Evolutionary conservation across 1,139 yeast genomes (phyloP).

Genomic region (Geotrichum klebahnii): DNA sequence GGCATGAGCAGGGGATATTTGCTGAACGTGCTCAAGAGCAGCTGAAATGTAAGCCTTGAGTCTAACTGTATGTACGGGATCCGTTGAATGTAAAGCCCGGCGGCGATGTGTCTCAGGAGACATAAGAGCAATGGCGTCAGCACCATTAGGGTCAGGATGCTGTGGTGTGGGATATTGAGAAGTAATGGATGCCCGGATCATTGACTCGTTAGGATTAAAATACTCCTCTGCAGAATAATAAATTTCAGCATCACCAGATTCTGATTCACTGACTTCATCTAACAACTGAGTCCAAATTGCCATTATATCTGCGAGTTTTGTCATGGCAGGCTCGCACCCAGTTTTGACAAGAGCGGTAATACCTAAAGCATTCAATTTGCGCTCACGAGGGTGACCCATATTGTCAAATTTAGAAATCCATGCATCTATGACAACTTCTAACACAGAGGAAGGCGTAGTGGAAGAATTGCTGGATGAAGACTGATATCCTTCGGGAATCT

Average conservation of each 20-base stretch:
- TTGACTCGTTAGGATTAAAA: slow-evolving; percentile 29
- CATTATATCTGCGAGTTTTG: slow-evolving; percentile 43
- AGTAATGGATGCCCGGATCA: slow-evolving; percentile 21
- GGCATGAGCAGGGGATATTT: slow-evolving; percentile 15
- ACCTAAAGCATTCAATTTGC: slow-evolving; percentile 61
- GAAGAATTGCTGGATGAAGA: background rate
- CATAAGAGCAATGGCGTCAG: slow-evolving; percentile 7
- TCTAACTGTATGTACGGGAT: slow-evolving; percentile 30
- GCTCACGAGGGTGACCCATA: slow-evolving; percentile 64
- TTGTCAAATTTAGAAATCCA: slow-evolving; percentile 44
- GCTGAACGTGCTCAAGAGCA: slow-evolving; percentile 6
- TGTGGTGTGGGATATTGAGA: slow-evolving; percentile 10
- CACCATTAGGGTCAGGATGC: slow-evolving; percentile 10
- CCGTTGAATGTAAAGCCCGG: slow-evolving; percentile 23
- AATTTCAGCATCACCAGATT: slow-evolving; percentile 37
- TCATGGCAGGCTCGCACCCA: slow-evolving; percentile 35
- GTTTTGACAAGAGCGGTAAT: slow-evolving; percentile 46
- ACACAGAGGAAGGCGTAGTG: slow-evolving; percentile 11
- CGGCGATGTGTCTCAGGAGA: slow-evolving; percentile 27
- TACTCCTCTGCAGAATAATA: slow-evolving; percentile 33
- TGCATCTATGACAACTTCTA: slow-evolving; percentile 27
- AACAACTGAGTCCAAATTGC: slow-evolving; percentile 56
- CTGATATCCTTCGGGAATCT: background rate
- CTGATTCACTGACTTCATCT: slow-evolving; percentile 67
- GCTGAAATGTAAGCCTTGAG: slow-evolving; percentile 23